Evolutionary conservation across 1,284 basidiomycete genomes (phyloP).

Genomic region (Marasmius fiardii): DNA sequence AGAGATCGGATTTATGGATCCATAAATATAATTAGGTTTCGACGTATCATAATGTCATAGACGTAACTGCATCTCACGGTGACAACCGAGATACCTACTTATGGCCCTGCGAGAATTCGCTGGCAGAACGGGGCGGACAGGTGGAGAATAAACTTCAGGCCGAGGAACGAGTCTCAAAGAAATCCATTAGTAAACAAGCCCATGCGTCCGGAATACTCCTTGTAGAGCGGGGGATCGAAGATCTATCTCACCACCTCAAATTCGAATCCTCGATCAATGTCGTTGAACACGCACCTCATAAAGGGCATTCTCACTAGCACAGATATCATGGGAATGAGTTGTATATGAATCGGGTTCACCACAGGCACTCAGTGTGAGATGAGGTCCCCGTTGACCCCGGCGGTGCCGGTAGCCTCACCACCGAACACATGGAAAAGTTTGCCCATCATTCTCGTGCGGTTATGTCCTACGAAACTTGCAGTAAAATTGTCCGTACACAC

Average conservation of each 20-base stretch:
- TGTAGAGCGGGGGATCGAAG: slow-evolving; percentile 23
- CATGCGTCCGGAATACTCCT: slow-evolving; percentile 9
- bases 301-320: too few species aligned
- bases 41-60: slow-evolving; percentile 19
- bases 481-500: slow-evolving; percentile 5
- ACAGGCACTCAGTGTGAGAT: background rate
- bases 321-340: too few species aligned
- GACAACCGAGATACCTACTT: background rate
- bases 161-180: slow-evolving; percentile 5
- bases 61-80: slow-evolving; percentile 18
- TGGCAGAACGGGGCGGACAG: slow-evolving; percentile 37
- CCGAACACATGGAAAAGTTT: background rate
- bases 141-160: slow-evolving; percentile 26
- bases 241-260: background rate
- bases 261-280: slow-evolving; percentile 31
- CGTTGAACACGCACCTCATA: too few species aligned
- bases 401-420: background rate
- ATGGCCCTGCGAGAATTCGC: slow-evolving; percentile 24
- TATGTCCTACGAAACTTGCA: too few species aligned
- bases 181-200: background rate
- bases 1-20: slow-evolving; percentile 35
- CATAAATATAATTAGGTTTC: slow-evolving; percentile 39
- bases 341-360: too few species aligned
- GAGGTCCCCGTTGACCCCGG: background rate
- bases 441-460: background rate